phyloP scores from a whole-genome alignment of 2,329 filamentous ascomycete genomes.

The Fusarium subtropicale region DNA sequence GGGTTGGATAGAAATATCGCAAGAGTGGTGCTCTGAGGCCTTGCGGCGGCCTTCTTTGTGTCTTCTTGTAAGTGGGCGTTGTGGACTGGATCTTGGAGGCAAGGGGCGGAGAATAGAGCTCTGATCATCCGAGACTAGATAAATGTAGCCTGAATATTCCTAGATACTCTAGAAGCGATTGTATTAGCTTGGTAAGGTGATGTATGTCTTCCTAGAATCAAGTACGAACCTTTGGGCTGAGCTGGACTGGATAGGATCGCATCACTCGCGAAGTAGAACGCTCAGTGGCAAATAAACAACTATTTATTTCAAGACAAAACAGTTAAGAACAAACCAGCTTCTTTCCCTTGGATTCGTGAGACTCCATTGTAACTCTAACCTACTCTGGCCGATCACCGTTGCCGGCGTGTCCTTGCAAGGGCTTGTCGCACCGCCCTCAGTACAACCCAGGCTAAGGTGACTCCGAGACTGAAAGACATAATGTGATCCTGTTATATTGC shows the following conservation, averaged over 20 bases:
- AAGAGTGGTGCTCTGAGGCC: not conserved
- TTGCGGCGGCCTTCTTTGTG: not conserved
- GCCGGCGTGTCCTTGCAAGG: not conserved
- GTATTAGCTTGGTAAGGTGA: not conserved
- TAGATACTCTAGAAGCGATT: too few relatives aligned
- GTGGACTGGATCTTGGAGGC: not conserved
- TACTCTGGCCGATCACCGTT: not conserved
- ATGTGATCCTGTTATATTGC: too few relatives aligned
- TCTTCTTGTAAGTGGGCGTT: not conserved
- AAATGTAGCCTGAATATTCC: not conserved
- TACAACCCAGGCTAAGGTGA: not conserved
- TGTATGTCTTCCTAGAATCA: not conserved
- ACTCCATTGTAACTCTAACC: not conserved
- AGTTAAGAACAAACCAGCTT: not conserved
- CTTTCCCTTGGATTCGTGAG: too few relatives aligned
- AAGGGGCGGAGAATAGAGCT: not conserved
- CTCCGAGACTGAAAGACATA: too few relatives aligned
- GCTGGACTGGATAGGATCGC: not conserved
- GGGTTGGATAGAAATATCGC: not conserved
- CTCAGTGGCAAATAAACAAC: too few relatives aligned
- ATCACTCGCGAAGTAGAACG: not conserved
- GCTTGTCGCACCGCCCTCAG: too few relatives aligned
- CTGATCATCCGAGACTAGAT: fast-evolving
- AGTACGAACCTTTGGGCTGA: not conserved
- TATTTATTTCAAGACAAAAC: too few relatives aligned